Evolutionary conservation across 176 grass and related monocot species (phyloP).

Genomic region (Luzula sylvatica): DNA sequence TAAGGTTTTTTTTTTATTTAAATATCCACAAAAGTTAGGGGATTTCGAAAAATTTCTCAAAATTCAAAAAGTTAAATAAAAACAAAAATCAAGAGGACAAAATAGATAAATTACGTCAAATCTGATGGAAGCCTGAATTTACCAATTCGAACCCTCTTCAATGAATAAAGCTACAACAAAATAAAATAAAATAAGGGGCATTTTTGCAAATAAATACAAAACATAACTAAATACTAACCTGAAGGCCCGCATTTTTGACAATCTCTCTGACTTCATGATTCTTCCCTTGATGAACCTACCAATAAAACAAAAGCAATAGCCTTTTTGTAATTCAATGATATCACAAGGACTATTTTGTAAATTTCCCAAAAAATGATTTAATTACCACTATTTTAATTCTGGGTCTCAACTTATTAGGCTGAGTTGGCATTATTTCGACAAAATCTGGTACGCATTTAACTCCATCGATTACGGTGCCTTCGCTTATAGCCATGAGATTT

Average conservation of each 20-base stretch:
- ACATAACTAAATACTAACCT: slow-evolving; percentile 42
- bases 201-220: slow-evolving; percentile 1
- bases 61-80: too few species aligned
- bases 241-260: slow-evolving; percentile 73
- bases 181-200: slow-evolving; percentile 10
- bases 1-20: too few species aligned
- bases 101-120: slow-evolving; percentile 50
- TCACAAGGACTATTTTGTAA: too few species aligned
- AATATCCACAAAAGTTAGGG: too few species aligned
- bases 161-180: slow-evolving; percentile 47
- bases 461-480: slow-evolving; percentile 71
- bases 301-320: slow-evolving; percentile 6
- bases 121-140: slow-evolving; percentile 76
- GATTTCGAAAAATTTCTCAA: too few species aligned
- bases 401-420: slow-evolving; percentile 50
- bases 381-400: slow-evolving; percentile 80
- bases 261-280: slow-evolving; percentile 94
- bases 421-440: slow-evolving; percentile 54
- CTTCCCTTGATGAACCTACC: slow-evolving; percentile 92
- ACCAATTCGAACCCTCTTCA: slow-evolving; percentile 80
- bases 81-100: slow-evolving; percentile 8
- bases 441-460: slow-evolving; percentile 73
- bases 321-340: too few species aligned
- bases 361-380: slow-evolving; percentile 2
- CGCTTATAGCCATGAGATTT: slow-evolving; percentile 67